Conservation (phyloP, 164 flowering plant genomes). For the Protea cynaroides region DNA sequence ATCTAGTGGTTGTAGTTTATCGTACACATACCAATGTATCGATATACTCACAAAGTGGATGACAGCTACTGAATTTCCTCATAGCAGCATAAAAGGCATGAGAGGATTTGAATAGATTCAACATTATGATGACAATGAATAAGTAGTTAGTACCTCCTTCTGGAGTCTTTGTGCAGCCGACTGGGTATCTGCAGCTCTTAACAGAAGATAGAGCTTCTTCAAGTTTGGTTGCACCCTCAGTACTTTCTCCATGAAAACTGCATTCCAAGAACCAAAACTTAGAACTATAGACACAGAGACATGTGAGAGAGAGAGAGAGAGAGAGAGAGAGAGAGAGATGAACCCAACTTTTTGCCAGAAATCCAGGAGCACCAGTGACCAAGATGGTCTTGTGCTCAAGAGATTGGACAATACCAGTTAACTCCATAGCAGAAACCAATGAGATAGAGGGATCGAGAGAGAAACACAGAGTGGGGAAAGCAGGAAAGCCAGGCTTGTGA, state of each 20-base stretch:
- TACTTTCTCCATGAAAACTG: conserved; percentile 65
- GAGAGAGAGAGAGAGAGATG: conserved; percentile 7
- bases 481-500: neutral
- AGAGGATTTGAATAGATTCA: too few relatives aligned
- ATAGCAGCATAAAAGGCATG: too few relatives aligned
- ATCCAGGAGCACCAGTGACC: conserved; percentile 71
- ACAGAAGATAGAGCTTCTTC: conserved; percentile 51
- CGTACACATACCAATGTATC: too few relatives aligned
- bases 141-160: conserved; percentile 44
- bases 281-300: neutral
- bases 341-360: conserved; percentile 60
- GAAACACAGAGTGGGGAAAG: neutral
- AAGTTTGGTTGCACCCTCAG: conserved; percentile 54
- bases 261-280: conserved; percentile 8
- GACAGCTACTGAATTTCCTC: too few relatives aligned
- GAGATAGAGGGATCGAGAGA: neutral
- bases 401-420: conserved; percentile 35
- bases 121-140: too few relatives aligned
- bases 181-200: conserved; percentile 45
- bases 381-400: conserved; percentile 53
- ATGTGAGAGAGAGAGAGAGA: neutral
- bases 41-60: too few relatives aligned
- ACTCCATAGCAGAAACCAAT: conserved; percentile 30
- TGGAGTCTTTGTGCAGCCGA: conserved; percentile 46
- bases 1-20: too few relatives aligned